Evolutionary conservation across 2,329 filamentous ascomycete species (phyloP), one percentile per base, ranked within the genome.

Genomic region (Claviceps sorghi): DNA sequence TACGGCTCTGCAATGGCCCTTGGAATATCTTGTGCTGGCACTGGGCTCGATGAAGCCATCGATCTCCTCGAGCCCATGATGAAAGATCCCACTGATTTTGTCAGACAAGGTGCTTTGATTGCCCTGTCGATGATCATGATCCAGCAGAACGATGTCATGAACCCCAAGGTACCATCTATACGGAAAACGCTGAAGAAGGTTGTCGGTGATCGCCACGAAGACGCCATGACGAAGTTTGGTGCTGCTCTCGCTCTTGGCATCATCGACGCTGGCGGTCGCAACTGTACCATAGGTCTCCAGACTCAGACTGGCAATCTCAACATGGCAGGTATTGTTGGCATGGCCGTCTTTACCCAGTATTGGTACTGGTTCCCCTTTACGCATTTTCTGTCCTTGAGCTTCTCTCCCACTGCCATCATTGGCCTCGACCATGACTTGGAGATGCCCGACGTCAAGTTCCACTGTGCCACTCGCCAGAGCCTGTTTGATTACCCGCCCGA

Each of bases 311-410:
- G 94, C 58, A 98, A 96, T 66, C 81, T 98, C 59, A 97, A 98
- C 75, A 96, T 98, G 90, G 83, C 90, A 19, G 94, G 88, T 56
- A 95, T 98, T 59, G 90, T 98, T 19, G 94, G 93, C 59, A 95
- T 95, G 83, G 91, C 89, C 30, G 86, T 98, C 51, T 98, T 98
- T 71, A 95, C 90, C 9, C 93, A 98, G 67, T 98, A 98, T 74
- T 98, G 93, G 93, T 98, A 98, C 74, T 98, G 93, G 93, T 98
- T 98, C 80, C 93, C 93, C 55, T 85, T 97, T 62, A 95, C 93
- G 32, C 93, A 98, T 70, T 98, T 98, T 80, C 69, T 98, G 53
- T 94, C 91, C 0, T 77, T 98, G 56, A 90, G 88, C 62, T 97
- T 98, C 71, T 89, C 88, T n/a, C 93, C 93, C 1, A 98, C 94